These are phyloP conservation scores for Tolypocladium ovalisporum DNA, from an alignment of 2,329 filamentous ascomycete species.

Conservation along the genomic window DNA sequence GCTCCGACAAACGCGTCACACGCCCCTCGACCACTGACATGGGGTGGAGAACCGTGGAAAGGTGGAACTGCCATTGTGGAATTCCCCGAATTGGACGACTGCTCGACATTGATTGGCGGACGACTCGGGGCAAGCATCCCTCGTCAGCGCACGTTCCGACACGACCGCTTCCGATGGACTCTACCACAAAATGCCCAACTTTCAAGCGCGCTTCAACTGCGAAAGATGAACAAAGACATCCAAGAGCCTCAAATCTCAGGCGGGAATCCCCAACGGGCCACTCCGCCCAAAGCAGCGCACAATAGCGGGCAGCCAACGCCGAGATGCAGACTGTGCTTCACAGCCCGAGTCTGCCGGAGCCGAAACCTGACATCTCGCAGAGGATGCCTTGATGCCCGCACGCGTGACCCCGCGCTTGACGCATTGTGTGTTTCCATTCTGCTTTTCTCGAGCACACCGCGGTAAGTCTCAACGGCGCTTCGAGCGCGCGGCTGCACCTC, in stretches of 20 bases:
- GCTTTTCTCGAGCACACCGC: not conserved
- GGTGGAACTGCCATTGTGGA: not conserved
- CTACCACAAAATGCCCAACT: no score
- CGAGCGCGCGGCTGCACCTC: not conserved
- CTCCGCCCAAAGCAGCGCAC: no score
- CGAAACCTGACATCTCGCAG: not conserved
- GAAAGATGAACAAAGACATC: no score
- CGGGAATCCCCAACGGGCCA: not conserved
- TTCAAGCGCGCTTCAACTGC: no score
- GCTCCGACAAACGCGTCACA: not conserved
- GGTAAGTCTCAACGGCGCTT: not conserved
- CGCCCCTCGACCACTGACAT: not conserved
- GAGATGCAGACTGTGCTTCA: not conserved
- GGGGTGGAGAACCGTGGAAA: not conserved
- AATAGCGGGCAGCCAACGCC: not conserved
- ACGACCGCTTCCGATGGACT: no score
- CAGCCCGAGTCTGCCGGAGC: not conserved
- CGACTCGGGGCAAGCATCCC: not conserved
- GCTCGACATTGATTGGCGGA: not conserved
- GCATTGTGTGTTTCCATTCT: not conserved
- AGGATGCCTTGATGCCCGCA: fast-evolving
- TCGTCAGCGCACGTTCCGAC: not conserved
- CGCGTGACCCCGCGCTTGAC: not conserved
- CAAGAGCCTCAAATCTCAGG: not conserved
- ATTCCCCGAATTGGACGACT: not conserved